Base-by-base conservation (phyloP, 495 filamentous ascomycete species). In the Penicillium malachiteum region DNA sequence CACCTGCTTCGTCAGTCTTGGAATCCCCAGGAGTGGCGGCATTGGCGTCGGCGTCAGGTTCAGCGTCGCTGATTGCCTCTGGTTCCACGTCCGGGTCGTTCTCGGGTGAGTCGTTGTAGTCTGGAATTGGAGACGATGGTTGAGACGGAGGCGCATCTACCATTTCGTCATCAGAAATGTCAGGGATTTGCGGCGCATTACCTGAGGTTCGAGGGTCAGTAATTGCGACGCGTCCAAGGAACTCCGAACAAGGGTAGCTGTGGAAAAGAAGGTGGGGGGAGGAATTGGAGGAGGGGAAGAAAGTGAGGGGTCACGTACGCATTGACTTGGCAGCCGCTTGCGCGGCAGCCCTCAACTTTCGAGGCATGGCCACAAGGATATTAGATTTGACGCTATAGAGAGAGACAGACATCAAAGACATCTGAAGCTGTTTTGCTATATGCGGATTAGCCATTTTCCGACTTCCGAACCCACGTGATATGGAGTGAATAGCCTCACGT, bases 91-190 rank as follows among this genome's bases (percentile, higher is more conserved):
- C 67, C 5, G 62, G 60, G 42, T 72, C 66, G 17, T 67, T 58
- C 6, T 67, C 68, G 12, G 63, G 55, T 11, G 71, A 67, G 47
- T 68, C 70, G 5, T 58, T 65, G 5, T 63, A 55, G 33, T 72
- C 67, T 10, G 65, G 61, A 9, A 68, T 65, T 7, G 67, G 58
- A 7, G 71, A 79, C 5, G 71, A 69, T 48, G 66, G 66, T 16
- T 68, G 68, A 16, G 77, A 78, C 11, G 59, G 65, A 16, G 70
- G 72, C 3, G 64, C 71, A 60, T 79, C 77, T 1, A 60, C 41
- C 71, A 79, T 77, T 48, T 81, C 78, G 17, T 79, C 77, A 47
- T 82, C 80, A 7, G 77, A 80, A 31, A 45, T 65, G 41, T 81
- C 78, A 46, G 69, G 67, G 17, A 74, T 55, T 17, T 68, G 65